These are phyloP conservation scores for Russula abietina DNA, from an alignment of 768 basidiomycete genomes.

Conservation along the genomic window DNA sequence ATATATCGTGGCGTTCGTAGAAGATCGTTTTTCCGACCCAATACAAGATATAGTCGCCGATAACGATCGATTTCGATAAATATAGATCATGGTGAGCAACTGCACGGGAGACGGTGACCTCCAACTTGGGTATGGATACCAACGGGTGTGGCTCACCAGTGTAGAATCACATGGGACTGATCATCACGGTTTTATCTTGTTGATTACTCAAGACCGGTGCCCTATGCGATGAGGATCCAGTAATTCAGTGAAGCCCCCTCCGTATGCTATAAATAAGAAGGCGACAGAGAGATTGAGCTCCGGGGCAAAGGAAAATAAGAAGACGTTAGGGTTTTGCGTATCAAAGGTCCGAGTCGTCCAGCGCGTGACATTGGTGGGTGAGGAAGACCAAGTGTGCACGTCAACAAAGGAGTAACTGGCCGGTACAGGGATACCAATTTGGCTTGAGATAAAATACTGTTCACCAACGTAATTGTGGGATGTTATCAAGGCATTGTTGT, in stretches of 20 bases:
- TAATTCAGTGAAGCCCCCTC: neutral
- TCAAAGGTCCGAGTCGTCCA: conserved; percentile 15
- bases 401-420: conserved; percentile 9
- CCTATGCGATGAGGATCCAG: neutral
- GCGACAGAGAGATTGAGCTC: conserved; percentile 13
- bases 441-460: conserved; percentile 3
- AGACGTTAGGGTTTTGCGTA: neutral
- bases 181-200: neutral
- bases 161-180: conserved; percentile 6
- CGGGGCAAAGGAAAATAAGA: conserved; percentile 14
- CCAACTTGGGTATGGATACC: neutral
- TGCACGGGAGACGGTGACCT: conserved; percentile 3
- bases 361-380: neutral
- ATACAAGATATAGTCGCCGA: conserved; percentile 16
- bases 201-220: neutral
- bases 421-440: neutral
- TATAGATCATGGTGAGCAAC: conserved; percentile 11
- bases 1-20: no score
- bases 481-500: no score
- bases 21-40: conserved; percentile 8
- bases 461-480: neutral
- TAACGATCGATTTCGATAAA: conserved; percentile 10
- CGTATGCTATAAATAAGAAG: no score
- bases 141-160: conserved; percentile 11
- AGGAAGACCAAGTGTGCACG: neutral